Evolutionary conservation across 805 yeast species (phyloP), one percentile per base, ranked within the genome.

Genomic region (Tanozyma kutaoensis): DNA sequence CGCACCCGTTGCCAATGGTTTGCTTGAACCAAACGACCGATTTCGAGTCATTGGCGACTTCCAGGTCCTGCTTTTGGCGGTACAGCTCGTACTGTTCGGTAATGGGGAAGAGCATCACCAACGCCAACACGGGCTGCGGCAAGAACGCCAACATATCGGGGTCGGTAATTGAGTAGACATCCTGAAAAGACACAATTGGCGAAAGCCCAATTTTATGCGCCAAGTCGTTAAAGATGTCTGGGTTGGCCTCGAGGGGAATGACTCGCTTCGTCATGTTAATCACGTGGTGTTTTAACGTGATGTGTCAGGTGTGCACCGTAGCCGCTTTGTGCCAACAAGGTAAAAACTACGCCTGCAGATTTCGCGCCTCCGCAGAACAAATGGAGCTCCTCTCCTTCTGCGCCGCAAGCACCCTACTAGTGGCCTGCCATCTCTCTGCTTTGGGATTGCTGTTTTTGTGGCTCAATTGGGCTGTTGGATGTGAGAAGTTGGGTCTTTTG

Each of bases 231-330:
- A 88, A 86, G 5, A 88, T 72, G 8, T 66, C 76, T 0, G 98
- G 98, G 40, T 85, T 82, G 6, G 93, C 80, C 47, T 91, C 98
- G 19, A 88, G 54, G 3, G 97, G 97, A 9, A 85, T 73, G 11
- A 81, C 88, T n/a, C n/a, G 20, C 8, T 8, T 8, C 8, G 20
- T 17, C 20, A 17, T 8, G 8, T 17, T 17, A 10, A 10, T 12
- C n/a, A 11, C 10, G 7, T 21, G 23, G 13, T 9, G 13, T 9
- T 12, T 12, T 12, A 6, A 21, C 13, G 11, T 20, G 20, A 10
- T 25, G 24, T 25, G 14, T 24, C 8, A 18, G 24, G 4, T 14
- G 20, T 4, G 24, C 28, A 8, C 11, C 11, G 20, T 5, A n/a
- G 2, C 28, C 20, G n/a, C 8, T 12, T 14, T 20, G 19, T 20